A percentile compares a stretch with the other conserved stretches of the same genome.
Evolutionary conservation across 2,329 filamentous ascomycete species (phyloP).

Genomic region (Fonsecaea pedrosoi): DNA sequence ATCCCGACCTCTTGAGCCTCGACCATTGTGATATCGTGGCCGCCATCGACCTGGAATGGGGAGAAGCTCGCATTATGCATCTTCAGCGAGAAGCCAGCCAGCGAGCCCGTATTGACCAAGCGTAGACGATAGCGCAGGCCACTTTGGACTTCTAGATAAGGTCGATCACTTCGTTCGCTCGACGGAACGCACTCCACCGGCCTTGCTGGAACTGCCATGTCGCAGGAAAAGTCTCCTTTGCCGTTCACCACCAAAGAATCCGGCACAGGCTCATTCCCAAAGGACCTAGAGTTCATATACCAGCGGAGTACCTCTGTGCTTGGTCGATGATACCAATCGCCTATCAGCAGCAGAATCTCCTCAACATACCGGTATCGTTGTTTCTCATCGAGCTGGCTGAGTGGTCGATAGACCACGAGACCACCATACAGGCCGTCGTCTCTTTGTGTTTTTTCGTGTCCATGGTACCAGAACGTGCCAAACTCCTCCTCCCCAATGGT

Average conservation of each 20-base stretch:
- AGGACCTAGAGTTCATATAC: constrained; percentile 53
- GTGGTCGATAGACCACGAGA: constrained; percentile 66
- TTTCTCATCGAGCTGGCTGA: constrained; percentile 48
- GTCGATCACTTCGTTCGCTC: constrained; percentile 38
- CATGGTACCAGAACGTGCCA: constrained; percentile 71
- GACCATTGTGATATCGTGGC: constrained; percentile 43
- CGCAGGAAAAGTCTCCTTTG: constrained; percentile 62
- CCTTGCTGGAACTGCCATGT: constrained; percentile 53
- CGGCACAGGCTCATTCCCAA: constrained; percentile 69
- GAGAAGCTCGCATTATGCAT: constrained; percentile 44
- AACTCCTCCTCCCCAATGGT: constrained; percentile 60
- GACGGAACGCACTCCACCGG: constrained; percentile 53
- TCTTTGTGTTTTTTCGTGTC: constrained; percentile 67
- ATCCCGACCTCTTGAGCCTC: constrained; percentile 48
- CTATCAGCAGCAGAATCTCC: constrained; percentile 56
- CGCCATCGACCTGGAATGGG: constrained; percentile 55
- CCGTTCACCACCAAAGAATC: constrained; percentile 71
- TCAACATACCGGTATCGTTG: constrained; percentile 44
- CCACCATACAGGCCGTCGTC: constrained; percentile 72
- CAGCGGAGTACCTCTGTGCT: constrained; percentile 52
- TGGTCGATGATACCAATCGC: constrained; percentile 58
- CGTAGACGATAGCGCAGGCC: constrained; percentile 61
- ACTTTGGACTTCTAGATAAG: constrained; percentile 41
- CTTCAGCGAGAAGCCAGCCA: constrained; percentile 57
- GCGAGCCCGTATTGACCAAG: constrained; percentile 75